phyloP scores from a whole-genome alignment of 202 grass and related monocot species.

The Sporobolus alterniflorus region DNA sequence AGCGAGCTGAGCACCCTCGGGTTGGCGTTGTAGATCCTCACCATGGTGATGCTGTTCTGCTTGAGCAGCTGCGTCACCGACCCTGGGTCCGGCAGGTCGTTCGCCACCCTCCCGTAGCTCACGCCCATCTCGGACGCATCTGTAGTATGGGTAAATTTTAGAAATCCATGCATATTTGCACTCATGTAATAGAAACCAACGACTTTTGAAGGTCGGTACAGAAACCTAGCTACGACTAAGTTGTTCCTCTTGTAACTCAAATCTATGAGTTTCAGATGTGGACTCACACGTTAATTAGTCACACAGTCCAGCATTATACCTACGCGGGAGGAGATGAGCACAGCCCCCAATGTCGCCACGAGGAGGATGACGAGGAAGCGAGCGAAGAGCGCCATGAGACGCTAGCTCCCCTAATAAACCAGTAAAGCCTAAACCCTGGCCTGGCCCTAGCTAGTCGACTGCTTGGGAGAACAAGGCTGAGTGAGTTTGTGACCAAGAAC shows the following conservation, averaged over 20 bases:
- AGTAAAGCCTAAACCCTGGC: no score
- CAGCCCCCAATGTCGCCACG: neutral
- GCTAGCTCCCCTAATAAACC: neutral
- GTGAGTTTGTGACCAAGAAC: neutral
- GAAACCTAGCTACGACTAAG: no score
- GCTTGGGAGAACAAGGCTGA: no score
- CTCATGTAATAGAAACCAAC: no score
- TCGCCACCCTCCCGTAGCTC: constrained; percentile 61
- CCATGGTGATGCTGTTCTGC: constrained; percentile 51
- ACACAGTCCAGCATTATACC: constrained; percentile 15
- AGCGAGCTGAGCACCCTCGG: constrained; percentile 37
- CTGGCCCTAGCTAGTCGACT: no score
- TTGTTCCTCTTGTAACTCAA: no score
- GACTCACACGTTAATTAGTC: no score
- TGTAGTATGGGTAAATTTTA: no score
- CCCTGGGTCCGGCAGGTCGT: constrained; percentile 44
- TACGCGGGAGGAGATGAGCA: neutral
- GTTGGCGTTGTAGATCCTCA: constrained; percentile 62
- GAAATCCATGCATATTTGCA: no score
- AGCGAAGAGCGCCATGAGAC: neutral
- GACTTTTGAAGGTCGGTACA: no score
- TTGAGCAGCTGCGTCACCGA: constrained; percentile 56
- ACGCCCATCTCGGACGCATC: constrained; percentile 60
- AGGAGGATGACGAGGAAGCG: neutral
- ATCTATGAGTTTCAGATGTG: no score